Evolutionary conservation across 2,329 filamentous ascomycete species (phyloP).

Genomic region (Didymella arachidicola): DNA sequence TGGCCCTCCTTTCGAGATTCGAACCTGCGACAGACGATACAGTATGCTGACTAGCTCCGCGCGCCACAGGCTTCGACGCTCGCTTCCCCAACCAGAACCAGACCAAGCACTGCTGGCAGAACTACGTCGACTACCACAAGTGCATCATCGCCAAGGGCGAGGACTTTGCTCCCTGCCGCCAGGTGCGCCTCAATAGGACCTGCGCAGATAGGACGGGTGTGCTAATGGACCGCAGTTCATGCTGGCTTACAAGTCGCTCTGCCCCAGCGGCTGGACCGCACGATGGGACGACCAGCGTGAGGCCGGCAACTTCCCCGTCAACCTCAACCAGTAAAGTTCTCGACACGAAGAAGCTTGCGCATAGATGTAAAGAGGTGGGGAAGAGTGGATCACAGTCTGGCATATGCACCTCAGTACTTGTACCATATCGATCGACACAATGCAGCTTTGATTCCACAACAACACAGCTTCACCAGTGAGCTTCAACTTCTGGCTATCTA

Average conservation of each 20-base stretch:
- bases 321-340: conserved; percentile 47
- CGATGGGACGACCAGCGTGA: conserved; percentile 98
- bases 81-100: conserved; percentile 99
- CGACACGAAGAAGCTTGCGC: conserved; percentile 22
- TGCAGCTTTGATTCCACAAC: conserved; percentile 36
- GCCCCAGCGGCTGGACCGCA: conserved; percentile 91
- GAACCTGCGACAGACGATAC: conserved; percentile 4
- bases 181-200: conserved; percentile 65
- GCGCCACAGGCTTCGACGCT: conserved; percentile 85
- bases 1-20: not conserved
- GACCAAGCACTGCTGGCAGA: conserved; percentile 99
- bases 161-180: conserved; percentile 95
- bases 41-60: conserved; percentile 33
- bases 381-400: conserved; percentile 33
- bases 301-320: conserved; percentile 57
- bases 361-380: conserved; percentile 30
- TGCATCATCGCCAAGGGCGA: conserved; percentile 98
- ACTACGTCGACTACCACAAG: conserved; percentile 99
- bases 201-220: not conserved
- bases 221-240: conserved; percentile 72
- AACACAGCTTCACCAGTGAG: not conserved
- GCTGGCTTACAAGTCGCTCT: conserved; percentile 95
- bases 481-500: not conserved
- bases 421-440: conserved; percentile 43
- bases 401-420: conserved; percentile 37